Evolutionary conservation across 208 protist genomes (phyloP).

Genomic region (Acanthamoeba triangularis): DNA sequence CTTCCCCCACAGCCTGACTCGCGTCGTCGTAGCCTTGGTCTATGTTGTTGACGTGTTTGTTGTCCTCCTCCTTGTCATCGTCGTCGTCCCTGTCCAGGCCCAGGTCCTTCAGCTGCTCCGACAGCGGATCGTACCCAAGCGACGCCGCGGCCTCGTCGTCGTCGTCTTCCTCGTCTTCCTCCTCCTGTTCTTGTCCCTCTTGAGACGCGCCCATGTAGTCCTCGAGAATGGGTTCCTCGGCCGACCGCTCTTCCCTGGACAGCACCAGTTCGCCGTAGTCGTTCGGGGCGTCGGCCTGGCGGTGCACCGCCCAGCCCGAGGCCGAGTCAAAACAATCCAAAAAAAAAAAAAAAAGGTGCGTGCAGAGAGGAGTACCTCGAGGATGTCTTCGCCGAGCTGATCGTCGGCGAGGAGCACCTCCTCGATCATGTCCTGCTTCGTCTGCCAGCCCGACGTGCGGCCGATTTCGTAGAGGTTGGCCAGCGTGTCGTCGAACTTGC

Average conservation of each 20-base stretch:
- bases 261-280: too few species aligned
- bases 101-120: neutral
- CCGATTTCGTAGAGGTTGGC: constrained; percentile 44
- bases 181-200: neutral
- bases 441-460: neutral
- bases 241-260: neutral
- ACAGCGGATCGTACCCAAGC: neutral
- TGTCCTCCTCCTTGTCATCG: neutral
- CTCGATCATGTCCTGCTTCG: constrained; percentile 31
- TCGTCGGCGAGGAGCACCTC: constrained; percentile 15
- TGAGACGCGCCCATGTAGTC: neutral
- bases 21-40: neutral
- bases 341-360: too few species aligned
- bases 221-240: neutral
- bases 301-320: too few species aligned
- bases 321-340: too few species aligned
- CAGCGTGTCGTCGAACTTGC: constrained; percentile 23
- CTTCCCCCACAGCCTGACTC: neutral
- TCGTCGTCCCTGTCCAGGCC: constrained; percentile 3
- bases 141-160: neutral
- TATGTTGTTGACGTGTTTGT: too few species aligned
- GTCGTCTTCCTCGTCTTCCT: neutral
- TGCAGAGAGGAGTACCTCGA: too few species aligned
- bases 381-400: neutral
- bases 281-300: too few species aligned